Evolutionary conservation across 1,139 yeast species (phyloP), one percentile per base, ranked within the genome.

Genomic region (Hanseniaspora uvarum): DNA sequence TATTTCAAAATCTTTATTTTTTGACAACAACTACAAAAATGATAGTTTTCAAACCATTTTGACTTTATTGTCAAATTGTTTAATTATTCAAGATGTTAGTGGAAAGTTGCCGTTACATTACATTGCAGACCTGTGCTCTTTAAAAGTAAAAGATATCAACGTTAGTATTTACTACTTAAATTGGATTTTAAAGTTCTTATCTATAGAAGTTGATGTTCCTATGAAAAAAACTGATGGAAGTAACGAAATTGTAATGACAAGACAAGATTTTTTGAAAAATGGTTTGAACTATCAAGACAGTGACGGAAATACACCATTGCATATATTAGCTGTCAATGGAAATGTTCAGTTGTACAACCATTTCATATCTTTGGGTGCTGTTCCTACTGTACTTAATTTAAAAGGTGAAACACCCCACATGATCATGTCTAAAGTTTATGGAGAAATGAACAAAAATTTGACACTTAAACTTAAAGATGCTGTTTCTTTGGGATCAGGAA

Each of bases 1-100:
- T 37, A 72, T 92, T 44, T 85, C 94, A 4, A 83, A 94, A 59
- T 72, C 92, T 24, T 77, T 89, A 24, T 80, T 85, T 62, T 92
- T 88, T 72, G 88, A 89, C 58, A 92, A 92, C 66, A 86, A 95
- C 60, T 86, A 71, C 63, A 95, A 88, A 59, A 73, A 85, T 59
- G 77, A 80, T 55, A 84, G 86, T 59, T 89, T 89, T 63, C 80
- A 83, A 3, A 72, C 76, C 54, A 79, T 89, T 5, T 75, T 88
- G 48, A 83, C 83, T 34, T 73, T 83, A 53, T 72, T 89, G 59
- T 82, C 83, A 58, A 75, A 78, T 55, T 86, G 89, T 62, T 68
- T 83, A 48, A 79, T 81, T 44, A 81, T 82, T 53, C 85, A 92
- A 3, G 94, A 84, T 66, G 73, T 74, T 31, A 80, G 79, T 62